Conservation (phyloP, 805 yeast species). For the Priceomyces castillae region DNA sequence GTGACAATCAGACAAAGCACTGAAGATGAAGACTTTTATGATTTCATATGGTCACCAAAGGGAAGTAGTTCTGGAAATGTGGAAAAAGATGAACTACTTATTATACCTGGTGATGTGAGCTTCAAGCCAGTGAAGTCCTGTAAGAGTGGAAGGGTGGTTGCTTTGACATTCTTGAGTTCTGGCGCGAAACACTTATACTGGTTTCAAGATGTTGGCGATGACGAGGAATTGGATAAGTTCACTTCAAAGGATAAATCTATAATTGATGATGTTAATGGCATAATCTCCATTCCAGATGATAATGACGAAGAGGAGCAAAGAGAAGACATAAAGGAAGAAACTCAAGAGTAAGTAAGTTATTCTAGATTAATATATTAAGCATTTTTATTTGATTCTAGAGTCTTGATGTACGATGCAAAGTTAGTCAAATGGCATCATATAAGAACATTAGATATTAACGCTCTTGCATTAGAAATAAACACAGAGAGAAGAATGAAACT, state of each 20-base stretch:
- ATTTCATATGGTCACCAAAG: slow-evolving; percentile 72
- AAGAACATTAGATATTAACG: neutral
- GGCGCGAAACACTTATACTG: slow-evolving; percentile 63
- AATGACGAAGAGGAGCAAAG: slow-evolving; percentile 17
- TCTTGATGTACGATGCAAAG: neutral
- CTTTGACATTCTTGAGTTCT: slow-evolving; percentile 59
- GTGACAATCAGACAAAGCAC: slow-evolving; percentile 58
- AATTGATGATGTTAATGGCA: slow-evolving; percentile 44
- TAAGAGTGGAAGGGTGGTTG: slow-evolving; percentile 73
- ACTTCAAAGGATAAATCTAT: slow-evolving; percentile 57
- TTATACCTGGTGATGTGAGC: slow-evolving; percentile 83
- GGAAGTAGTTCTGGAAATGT: slow-evolving; percentile 41
- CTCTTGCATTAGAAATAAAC: neutral
- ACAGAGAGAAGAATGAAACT: neutral
- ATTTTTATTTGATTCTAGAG: slow-evolving; percentile 3
- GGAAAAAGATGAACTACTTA: slow-evolving; percentile 60
- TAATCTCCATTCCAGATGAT: slow-evolving; percentile 41
- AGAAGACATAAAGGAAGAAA: slow-evolving; percentile 6
- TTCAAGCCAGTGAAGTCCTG: slow-evolving; percentile 71
- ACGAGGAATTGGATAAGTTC: slow-evolving; percentile 55
- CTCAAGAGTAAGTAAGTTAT: slow-evolving; percentile 15
- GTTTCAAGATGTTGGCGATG: slow-evolving; percentile 75
- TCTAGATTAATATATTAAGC: slow-evolving; percentile 3
- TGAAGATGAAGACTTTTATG: slow-evolving; percentile 71
- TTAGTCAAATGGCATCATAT: neutral